Base-by-base conservation (phyloP, 257 asterid species). In the Plantago ovata region DNA sequence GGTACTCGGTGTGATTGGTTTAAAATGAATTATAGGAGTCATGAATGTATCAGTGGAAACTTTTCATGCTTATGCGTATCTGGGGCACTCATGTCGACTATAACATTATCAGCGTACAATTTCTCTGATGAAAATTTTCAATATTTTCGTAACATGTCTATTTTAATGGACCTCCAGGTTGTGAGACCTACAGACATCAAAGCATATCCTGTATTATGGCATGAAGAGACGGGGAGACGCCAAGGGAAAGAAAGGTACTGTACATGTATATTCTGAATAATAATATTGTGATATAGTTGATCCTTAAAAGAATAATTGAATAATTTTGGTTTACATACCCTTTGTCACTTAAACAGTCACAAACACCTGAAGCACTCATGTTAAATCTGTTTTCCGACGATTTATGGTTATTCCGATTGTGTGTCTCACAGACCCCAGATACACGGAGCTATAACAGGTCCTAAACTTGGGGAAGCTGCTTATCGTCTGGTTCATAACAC, bases 391-490 rank as follows among this genome's bases (percentile, higher is more conserved):
- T 39, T 15, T 36, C 46, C 23, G 33, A 7, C 55, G 28, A 39
- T 18, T 45, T 55, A 10, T 22, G 36, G 40, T 33, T 64, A 68
- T 42, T 61, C 50, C 55, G 44, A n/a, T 39, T 58, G 44, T 19
- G 10, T 69, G 18, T 72, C 77, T 61, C 47, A 63, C 82, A 93
- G 97, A 77, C 92, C 81, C 45, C 88, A 76, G 49, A 82, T 89
- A 57, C 73, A 91, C 14, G 95, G 95, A 56, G 89, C 91, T 50
- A 78, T 93, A 74, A 78, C 87, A 40, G 97, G 98, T 66, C 87
- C 91, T 44, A 44, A 69, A 13, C 64, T 93, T 76, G 96, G 97
- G 49, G 95, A 83, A 77, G 97, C 98, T 52, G 98, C 98, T 38
- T 83, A 82, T 66, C 95, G 97, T 38, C 81, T 93, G 70, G 81